Base-by-base conservation (phyloP, 768 basidiomycete species). In the Obba rivulosa region DNA sequence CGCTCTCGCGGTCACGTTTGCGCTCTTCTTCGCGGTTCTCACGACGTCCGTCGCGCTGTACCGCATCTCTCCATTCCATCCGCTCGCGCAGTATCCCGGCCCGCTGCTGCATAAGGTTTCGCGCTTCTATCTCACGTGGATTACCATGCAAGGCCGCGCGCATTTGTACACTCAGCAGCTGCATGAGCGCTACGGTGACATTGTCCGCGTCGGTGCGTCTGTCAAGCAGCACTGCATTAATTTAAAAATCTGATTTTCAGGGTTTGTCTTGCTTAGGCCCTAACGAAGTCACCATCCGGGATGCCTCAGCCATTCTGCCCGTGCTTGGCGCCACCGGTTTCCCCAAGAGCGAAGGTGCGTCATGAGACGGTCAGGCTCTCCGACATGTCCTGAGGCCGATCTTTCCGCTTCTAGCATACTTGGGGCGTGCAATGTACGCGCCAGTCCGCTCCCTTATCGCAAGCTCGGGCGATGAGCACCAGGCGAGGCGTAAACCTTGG, bases 221-320 rank as follows among this genome's bases (percentile, higher is more conserved):
- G 25, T 43, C 25, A 34, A 24, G 7, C 37, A 11, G 3, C 22
- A 31, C 10, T 31, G 28, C 28, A 31, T 7, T 13, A 7, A 39
- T 5, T 16, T 13, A 5, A 31, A 13, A 31, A 13, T 31, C 13
- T 31, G 28, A 31, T 5, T 13, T 31, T 31, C 28, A 31, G 13
- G 28, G 28, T 31, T 5, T 28, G 20, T 8, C 1, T n/a, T n/a
- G 0, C 28, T 17, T 40, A 76, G 74, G 73, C 17, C 75, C 74
- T 8, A 77, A 76, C 54, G 74, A 75, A 45, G 54, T 77, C 3
- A 73, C 72, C 1, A 66, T 76, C 20, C 53, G 54, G 22, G 68
- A 71, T 17, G 53, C 58, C 2, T 60, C 62, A 2, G 55, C 64
- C 1, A 55, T 76, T n/a, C 55, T 61, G 1, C 49, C 62, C 1